These are phyloP conservation scores for Cutaneotrichosporon cutaneum DNA, from an alignment of 1,284 basidiomycete species.

Conservation along the genomic window DNA sequence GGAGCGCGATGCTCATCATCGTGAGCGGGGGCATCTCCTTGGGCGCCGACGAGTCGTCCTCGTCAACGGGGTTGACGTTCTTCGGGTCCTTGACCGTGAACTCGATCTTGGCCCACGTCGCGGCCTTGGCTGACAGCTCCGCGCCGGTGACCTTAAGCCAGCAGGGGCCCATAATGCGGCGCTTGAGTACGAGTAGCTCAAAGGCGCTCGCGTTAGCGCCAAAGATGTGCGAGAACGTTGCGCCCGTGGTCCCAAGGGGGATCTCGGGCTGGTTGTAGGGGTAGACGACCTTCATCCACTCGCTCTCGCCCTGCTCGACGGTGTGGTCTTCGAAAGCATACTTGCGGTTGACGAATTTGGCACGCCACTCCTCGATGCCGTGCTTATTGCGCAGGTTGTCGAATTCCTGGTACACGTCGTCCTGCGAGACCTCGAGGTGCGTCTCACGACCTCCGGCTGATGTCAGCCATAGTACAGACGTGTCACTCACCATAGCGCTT, in stretches of 20 bases:
- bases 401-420: constrained; percentile 82
- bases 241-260: constrained; percentile 69
- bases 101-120: constrained; percentile 95
- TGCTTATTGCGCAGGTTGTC: constrained; percentile 71
- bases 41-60: constrained; percentile 69
- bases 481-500: constrained; percentile 60
- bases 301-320: constrained; percentile 73
- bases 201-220: constrained; percentile 93
- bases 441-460: constrained; percentile 64
- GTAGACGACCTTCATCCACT: constrained; percentile 93
- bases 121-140: constrained; percentile 70
- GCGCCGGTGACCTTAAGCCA: constrained; percentile 86
- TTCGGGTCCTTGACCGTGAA: constrained; percentile 82
- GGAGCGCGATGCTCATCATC: constrained; percentile 80
- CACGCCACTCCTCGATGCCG: constrained; percentile 74
- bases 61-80: constrained; percentile 77
- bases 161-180: constrained; percentile 98
- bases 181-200: constrained; percentile 90
- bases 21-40: constrained; percentile 86
- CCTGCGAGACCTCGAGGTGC: constrained; percentile 66
- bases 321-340: constrained; percentile 90
- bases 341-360: constrained; percentile 81
- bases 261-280: constrained; percentile 71
- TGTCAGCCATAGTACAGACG: constrained; percentile 26
- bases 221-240: constrained; percentile 82